These are phyloP conservation scores for Rubia occidens DNA, from an alignment of 305 asterid genomes.

Conservation along the genomic window DNA sequence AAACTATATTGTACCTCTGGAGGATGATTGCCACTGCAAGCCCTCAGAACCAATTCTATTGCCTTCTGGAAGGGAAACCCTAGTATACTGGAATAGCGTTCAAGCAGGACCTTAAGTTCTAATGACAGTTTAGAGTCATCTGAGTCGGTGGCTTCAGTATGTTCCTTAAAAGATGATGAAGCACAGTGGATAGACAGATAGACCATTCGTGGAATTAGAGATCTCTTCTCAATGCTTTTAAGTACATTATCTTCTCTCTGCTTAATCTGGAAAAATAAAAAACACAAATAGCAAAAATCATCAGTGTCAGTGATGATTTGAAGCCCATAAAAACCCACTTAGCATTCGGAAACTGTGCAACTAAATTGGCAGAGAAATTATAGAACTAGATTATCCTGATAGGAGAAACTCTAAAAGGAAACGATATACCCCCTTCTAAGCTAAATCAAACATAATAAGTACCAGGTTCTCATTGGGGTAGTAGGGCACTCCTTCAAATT, in stretches of 20 bases:
- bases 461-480: conserved; percentile 66
- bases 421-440: not conserved
- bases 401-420: not conserved
- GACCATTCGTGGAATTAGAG: conserved; percentile 86
- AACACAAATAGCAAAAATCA: conserved; percentile 29
- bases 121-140: conserved; percentile 51
- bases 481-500: conserved; percentile 71
- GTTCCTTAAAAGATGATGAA: conserved; percentile 66
- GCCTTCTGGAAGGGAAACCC: conserved; percentile 77
- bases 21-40: conserved; percentile 47
- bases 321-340: not conserved
- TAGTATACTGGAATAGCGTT: conserved; percentile 66
- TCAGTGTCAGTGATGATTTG: conserved; percentile 2
- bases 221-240: conserved; percentile 69
- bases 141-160: conserved; percentile 59
- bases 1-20: conserved; percentile 39
- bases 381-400: not conserved
- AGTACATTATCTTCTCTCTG: conserved; percentile 41
- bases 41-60: conserved; percentile 56
- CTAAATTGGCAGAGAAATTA: not conserved
- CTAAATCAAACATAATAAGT: conserved; percentile 6
- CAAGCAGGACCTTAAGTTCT: conserved; percentile 73
- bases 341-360: not conserved
- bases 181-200: conserved; percentile 75
- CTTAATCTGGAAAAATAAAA: conserved; percentile 36